A percentile compares a stretch with the other conserved stretches of the same genome.
Conservation (phyloP, 352 stramenopile species). For the Discostella stelligera region DNA sequence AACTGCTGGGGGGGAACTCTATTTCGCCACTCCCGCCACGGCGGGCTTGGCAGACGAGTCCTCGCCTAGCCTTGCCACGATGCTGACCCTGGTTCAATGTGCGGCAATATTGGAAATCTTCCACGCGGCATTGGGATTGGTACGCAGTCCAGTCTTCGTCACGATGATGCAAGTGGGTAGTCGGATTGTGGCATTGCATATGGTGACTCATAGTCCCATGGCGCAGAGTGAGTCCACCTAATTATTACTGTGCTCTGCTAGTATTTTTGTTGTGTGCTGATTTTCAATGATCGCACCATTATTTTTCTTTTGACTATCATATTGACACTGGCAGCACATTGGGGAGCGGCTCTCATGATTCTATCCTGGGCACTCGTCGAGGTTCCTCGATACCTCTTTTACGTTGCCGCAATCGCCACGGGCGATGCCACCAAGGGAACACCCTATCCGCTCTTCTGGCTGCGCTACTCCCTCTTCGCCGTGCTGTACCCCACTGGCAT, state of each 20-base stretch:
- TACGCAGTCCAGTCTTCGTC: constrained; percentile 90
- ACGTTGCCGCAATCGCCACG: constrained; percentile 91
- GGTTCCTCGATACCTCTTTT: constrained; percentile 97
- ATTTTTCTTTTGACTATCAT: not conserved
- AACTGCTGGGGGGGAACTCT: constrained; percentile 9
- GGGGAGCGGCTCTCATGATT: constrained; percentile 80
- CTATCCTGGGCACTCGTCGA: constrained; percentile 79
- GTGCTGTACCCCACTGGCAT: constrained; percentile 97
- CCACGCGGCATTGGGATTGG: constrained; percentile 92
- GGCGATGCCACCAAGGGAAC: constrained; percentile 86
- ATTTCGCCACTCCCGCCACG: constrained; percentile 25
- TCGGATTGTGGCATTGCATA: constrained; percentile 91
- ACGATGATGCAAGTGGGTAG: constrained; percentile 84
- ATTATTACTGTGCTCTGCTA: constrained; percentile 4
- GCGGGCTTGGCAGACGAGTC: constrained; percentile 17
- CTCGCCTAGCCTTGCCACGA: constrained; percentile 20
- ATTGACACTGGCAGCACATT: constrained; percentile 53
- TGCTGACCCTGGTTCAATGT: constrained; percentile 87
- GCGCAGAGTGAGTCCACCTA: constrained; percentile 58
- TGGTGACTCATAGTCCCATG: constrained; percentile 80
- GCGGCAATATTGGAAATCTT: constrained; percentile 94
- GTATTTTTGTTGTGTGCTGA: not conserved
- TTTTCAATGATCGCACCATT: not conserved
- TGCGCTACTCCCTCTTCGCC: constrained; percentile 97
- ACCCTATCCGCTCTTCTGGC: constrained; percentile 94